Evolutionary conservation across 352 stramenopile species (phyloP).

Genomic region (Globisporangium barbulae): DNA sequence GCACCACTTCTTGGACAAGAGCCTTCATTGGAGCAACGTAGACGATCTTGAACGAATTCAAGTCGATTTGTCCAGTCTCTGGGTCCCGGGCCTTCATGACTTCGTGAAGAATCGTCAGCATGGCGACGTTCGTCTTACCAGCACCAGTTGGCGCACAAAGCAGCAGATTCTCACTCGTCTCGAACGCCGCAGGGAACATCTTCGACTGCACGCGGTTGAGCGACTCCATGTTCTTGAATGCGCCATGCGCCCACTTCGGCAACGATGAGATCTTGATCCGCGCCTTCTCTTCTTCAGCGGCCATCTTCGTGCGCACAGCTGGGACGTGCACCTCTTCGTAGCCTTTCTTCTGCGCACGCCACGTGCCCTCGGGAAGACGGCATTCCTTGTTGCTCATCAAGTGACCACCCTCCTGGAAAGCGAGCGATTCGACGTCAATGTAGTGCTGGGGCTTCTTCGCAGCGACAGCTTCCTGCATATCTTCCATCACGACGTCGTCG

Average conservation of each 20-base stretch:
- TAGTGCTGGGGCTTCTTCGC: constrained; percentile 78
- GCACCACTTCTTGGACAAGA: constrained; percentile 98
- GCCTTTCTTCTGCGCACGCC: constrained; percentile 97
- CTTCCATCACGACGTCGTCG: constrained; percentile 55
- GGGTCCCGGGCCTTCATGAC: constrained; percentile 91
- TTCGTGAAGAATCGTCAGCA: constrained; percentile 98
- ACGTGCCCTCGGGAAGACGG: constrained; percentile 94
- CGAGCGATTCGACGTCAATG: constrained; percentile 94
- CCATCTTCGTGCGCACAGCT: constrained; percentile 86
- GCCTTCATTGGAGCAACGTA: constrained; percentile 99
- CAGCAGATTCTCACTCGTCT: constrained; percentile 96
- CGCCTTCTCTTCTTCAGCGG: constrained; percentile 67
- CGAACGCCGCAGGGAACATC: constrained; percentile 92
- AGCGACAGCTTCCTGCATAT: constrained; percentile 16
- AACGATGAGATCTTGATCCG: constrained; percentile 91
- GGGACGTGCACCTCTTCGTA: constrained; percentile 99
- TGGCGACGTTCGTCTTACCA: constrained; percentile 99
- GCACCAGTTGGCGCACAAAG: constrained; percentile 98
- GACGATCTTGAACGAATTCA: constrained; percentile 99
- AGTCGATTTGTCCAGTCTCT: constrained; percentile 88
- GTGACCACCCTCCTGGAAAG: constrained; percentile 94
- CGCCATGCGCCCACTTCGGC: constrained; percentile 93
- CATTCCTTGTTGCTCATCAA: constrained; percentile 99
- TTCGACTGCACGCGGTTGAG: constrained; percentile 99
- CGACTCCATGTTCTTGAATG: constrained; percentile 97